Percentiles rank a stretch among this genome's conserved stretches.
Evolutionary conservation across 306 rosid species (phyloP).

Genomic region (Lotus japonicus): DNA sequence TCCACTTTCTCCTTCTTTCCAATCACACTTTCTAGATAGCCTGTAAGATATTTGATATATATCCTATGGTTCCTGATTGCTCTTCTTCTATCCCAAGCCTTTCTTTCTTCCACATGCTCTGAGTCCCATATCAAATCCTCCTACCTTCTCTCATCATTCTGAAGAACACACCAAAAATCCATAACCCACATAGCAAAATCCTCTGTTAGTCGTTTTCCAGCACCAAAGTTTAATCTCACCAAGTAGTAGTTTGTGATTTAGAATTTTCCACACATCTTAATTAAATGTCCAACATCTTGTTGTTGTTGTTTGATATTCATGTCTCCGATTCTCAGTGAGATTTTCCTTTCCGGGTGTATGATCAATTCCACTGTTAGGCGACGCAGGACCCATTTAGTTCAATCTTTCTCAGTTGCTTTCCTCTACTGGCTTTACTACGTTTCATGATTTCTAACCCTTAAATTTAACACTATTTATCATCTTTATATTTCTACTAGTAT

Average conservation of each 20-base stretch:
- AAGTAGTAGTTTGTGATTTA: not conserved
- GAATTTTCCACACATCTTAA: not conserved
- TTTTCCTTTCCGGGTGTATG: conserved; percentile 75
- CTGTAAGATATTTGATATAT: conserved; percentile 3
- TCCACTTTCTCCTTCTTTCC: conserved; percentile 25
- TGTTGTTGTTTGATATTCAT: conserved; percentile 90
- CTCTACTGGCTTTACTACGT: conserved; percentile 92
- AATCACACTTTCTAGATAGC: not conserved
- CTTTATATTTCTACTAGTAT: not conserved
- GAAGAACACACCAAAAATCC: not conserved
- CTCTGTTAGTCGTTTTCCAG: not conserved
- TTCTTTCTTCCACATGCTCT: not conserved
- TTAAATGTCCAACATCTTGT: conserved; percentile 52
- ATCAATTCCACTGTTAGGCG: conserved; percentile 77
- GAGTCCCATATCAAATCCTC: not conserved
- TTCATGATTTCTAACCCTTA: conserved; percentile 48
- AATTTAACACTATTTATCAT: not conserved
- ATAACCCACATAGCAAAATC: not conserved
- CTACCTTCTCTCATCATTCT: not conserved
- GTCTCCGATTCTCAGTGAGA: conserved; percentile 88
- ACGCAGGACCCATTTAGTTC: conserved; percentile 96
- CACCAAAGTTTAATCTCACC: not conserved
- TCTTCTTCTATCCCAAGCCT: conserved; percentile 3
- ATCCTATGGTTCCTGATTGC: conserved; percentile 13
- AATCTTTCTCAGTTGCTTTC: conserved; percentile 95